These are phyloP conservation scores for Colletotrichum euphorbiae DNA, from an alignment of 2,329 filamentous ascomycete genomes.

Conservation along the genomic window DNA sequence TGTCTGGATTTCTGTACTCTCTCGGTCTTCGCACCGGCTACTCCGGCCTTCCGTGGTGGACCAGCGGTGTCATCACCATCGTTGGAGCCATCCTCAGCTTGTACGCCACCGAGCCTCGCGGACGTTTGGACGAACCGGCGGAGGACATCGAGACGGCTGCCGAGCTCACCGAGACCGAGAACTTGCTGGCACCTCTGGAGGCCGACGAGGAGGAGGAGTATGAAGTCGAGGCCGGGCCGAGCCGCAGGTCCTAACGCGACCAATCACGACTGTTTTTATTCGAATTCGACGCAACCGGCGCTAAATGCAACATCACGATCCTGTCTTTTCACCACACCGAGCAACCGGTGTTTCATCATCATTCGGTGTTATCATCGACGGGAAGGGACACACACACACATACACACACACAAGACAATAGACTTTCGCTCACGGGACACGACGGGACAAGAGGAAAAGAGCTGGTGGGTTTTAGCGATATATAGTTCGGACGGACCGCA, in stretches of 20 bases:
- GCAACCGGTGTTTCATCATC: constrained; percentile 36
- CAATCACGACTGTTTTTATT: background rate
- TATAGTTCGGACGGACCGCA: constrained; percentile 27
- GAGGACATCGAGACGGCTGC: constrained; percentile 55
- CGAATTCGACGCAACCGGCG: constrained; percentile 11
- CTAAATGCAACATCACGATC: background rate
- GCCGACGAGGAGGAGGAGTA: constrained; percentile 27
- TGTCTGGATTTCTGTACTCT: constrained; percentile 88
- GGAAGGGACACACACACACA: constrained; percentile 41
- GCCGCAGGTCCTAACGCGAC: constrained; percentile 13
- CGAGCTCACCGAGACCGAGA: constrained; percentile 38
- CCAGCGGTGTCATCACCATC: constrained; percentile 80
- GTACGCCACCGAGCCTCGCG: constrained; percentile 76
- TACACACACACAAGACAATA: constrained; percentile 37
- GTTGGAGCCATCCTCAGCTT: constrained; percentile 80
- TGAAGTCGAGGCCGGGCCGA: constrained; percentile 28
- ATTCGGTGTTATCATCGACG: constrained; percentile 39
- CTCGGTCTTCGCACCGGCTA: constrained; percentile 83
- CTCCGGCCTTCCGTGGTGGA: constrained; percentile 95
- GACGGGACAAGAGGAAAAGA: constrained; percentile 24
- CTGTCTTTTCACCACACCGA: constrained; percentile 9
- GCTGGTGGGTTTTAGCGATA: constrained; percentile 13
- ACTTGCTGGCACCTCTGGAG: constrained; percentile 13
- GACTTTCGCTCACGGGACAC: constrained; percentile 38
- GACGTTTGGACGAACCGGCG: constrained; percentile 54